Evolutionary conservation across 2,329 filamentous ascomycete species (phyloP), one percentile per base, ranked within the genome.

Genomic region (Cordyceps farinosa): DNA sequence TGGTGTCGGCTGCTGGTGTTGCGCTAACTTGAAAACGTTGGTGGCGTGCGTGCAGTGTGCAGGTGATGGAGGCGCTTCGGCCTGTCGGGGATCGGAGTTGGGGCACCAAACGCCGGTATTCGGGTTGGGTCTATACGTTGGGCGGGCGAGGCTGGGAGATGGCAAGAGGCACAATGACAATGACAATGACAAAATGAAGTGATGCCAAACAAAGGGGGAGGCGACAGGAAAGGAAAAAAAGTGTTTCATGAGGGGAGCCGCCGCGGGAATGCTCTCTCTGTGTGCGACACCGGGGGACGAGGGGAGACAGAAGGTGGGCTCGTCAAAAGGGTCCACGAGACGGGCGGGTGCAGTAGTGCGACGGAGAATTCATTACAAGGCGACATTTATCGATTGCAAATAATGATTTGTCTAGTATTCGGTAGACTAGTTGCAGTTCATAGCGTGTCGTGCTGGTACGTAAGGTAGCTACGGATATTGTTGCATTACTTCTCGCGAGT

Each of bases 31-130:
- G 36, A 22, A 30, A 22, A 22, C 22, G 22, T 22, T 48, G 56
- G 34, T 58, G 47, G 48, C 57, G 57, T 57, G 54, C 29, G 40
- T 38, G 36, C 30, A 57, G 54, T 17, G 40, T 38, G 36, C 30
- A 57, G 44, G 56, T 48, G 44, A 34, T 40, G 55, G 40, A 22
- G 22, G 34, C 13, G 52, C 36, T 42, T 54, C 50, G 58, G 58
- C 17, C 38, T 61, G 48, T 61, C 58, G 58, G 58, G 48, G 58
- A 52, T 44, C 47, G 57, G 57, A 29, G 27, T 61, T 54, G 45
- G 40, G 27, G 30, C 4, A n/a, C 2, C 44, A 51, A 53, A 64
- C 5, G 51, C 60, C 60, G 51, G 51, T 22, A 22, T 22, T 22
- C 22, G 1, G 22, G 22, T 22, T 22, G 22, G 22, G 22, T 22